Base-by-base conservation (phyloP, 306 rosid species). In the Cicer judaicum region DNA sequence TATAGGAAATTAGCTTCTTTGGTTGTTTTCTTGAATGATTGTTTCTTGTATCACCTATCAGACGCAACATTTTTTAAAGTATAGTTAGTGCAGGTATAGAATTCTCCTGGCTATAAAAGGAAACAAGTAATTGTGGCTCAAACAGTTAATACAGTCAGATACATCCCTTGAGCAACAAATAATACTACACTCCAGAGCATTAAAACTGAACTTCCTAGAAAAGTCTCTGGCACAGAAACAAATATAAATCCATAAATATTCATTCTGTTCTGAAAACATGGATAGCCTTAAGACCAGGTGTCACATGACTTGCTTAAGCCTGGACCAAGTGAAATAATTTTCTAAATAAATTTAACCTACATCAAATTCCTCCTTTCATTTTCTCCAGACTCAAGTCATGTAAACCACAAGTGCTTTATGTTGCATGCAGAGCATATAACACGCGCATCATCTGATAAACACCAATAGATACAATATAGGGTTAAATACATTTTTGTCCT, bases 21-120 rank as follows among this genome's bases (percentile, higher is more conserved):
- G 50, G 71, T 44, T 68, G 77, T 82, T 87, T 86, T 88, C 88
- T 79, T 46, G 73, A 82, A 62, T 38, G 46, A 21, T 79, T 75
- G 77, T 80, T 64, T 66, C 38, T 72, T 70, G 77, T 80, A 87
- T 81, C 83, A 80, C 88, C 98, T 91, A 88, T 73, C 46, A 80
- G 75, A 83, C 34, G 44, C 79, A 79, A 64, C 80, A 76, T 24
- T 75, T 61, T 60, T 29, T 8, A 66, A 68, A 46, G 60, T 15
- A 64, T 49, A 44, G 5, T 75, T 53, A 75, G 54, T 36, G 38
- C 54, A 53, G 63, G 74, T 43, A 70, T 1, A 14, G 55, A 68
- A 15, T 34, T 52, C 53, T 50, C 43, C 65, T 15, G 29, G 41
- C 67, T 60, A 61, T 19, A 60, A 49, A 80, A 59, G 64, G 42